Conservation (phyloP, 768 basidiomycete genomes). For the Boletellus ananas region DNA sequence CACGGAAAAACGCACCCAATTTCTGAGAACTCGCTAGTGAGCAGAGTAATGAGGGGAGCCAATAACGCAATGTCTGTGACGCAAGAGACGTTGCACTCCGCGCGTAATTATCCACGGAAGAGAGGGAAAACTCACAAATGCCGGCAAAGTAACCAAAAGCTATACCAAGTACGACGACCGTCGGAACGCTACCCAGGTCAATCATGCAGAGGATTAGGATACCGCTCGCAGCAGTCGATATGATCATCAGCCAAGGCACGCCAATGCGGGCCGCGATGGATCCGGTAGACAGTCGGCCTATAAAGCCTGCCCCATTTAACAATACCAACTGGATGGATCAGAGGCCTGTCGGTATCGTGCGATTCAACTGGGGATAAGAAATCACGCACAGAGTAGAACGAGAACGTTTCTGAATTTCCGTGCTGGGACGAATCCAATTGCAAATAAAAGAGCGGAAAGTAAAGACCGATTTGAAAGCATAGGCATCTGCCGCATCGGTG, state of each 20-base stretch:
- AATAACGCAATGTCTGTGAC: constrained; percentile 35
- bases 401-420: constrained; percentile 42
- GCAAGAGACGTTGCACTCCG: neutral
- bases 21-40: constrained; percentile 45
- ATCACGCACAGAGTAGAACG: constrained; percentile 50
- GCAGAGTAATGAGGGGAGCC: constrained; percentile 40
- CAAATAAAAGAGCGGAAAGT: constrained; percentile 53
- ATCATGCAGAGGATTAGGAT: constrained; percentile 44
- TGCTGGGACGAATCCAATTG: constrained; percentile 51
- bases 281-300: constrained; percentile 49
- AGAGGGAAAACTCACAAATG: constrained; percentile 29
- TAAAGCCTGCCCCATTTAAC: constrained; percentile 47
- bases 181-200: constrained; percentile 32
- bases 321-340: constrained; percentile 40
- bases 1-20: constrained; percentile 38
- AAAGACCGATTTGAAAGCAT: constrained; percentile 37
- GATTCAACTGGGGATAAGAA: neutral
- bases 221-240: constrained; percentile 30
- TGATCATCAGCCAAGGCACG: constrained; percentile 39
- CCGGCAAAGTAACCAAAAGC: constrained; percentile 49
- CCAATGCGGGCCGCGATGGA: constrained; percentile 42
- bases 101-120: neutral
- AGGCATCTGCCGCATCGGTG: constrained; percentile 8
- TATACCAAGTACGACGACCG: constrained; percentile 38
- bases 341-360: neutral